phyloP scores from a whole-genome alignment of 768 basidiomycete genomes.

The Podaxis rugospora region DNA sequence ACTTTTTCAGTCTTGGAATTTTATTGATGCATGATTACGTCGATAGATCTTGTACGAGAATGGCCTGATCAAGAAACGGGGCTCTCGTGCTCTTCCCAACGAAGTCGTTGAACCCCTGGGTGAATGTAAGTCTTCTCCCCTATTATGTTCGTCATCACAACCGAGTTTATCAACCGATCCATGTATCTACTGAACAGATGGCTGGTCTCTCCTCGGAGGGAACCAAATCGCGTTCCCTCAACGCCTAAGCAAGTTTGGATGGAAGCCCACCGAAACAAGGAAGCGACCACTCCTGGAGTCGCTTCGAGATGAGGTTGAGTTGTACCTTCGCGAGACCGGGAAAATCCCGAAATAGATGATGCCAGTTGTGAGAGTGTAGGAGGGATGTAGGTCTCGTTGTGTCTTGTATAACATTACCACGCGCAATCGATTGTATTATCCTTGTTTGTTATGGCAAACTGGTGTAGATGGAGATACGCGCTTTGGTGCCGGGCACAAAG shows the following conservation, averaged over 20 bases:
- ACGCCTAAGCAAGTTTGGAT: slow-evolving; percentile 33
- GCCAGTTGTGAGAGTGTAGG: neutral
- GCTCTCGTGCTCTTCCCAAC: slow-evolving; percentile 26
- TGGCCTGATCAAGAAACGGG: slow-evolving; percentile 27
- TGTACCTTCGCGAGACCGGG: slow-evolving; percentile 14
- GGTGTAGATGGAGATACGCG: too few species aligned
- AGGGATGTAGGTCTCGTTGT: neutral
- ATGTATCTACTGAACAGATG: slow-evolving; percentile 20
- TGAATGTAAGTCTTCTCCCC: slow-evolving; percentile 26
- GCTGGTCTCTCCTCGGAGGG: slow-evolving; percentile 36
- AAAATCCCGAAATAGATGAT: neutral
- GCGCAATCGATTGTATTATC: neutral
- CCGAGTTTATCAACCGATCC: neutral
- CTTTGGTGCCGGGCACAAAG: too few species aligned
- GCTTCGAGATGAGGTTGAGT: slow-evolving; percentile 19
- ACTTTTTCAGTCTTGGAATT: neutral
- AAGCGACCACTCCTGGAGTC: slow-evolving; percentile 18
- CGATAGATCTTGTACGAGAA: slow-evolving; percentile 27
- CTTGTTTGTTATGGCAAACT: too few species aligned
- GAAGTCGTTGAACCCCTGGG: slow-evolving; percentile 33
- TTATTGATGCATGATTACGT: neutral
- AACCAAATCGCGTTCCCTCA: slow-evolving; percentile 31
- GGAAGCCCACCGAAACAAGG: slow-evolving; percentile 27
- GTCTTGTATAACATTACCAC: neutral
- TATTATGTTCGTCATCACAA: neutral